Evolutionary conservation across 2,329 filamentous ascomycete species (phyloP).

Genomic region (Achaetomium macrosporum): DNA sequence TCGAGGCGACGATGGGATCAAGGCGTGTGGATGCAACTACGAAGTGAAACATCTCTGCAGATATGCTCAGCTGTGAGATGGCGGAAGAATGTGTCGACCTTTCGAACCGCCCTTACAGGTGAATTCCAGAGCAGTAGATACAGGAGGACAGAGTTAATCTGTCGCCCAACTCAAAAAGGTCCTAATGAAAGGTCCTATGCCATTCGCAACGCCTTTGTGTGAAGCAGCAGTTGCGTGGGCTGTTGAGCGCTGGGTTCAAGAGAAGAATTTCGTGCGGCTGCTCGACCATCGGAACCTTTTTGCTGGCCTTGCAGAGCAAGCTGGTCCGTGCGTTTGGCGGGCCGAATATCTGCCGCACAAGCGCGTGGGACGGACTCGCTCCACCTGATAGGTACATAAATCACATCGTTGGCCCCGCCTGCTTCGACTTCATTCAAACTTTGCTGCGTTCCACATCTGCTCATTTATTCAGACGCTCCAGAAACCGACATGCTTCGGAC

Average conservation of each 20-base stretch:
- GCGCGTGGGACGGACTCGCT: too few species aligned
- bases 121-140: constrained; percentile 84
- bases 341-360: constrained; percentile 14
- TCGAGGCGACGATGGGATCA: too few species aligned
- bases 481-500: constrained; percentile 1
- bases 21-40: too few species aligned
- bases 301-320: too few species aligned
- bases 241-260: constrained; percentile 36
- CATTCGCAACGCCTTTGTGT: constrained; percentile 31
- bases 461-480: constrained; percentile 3
- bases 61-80: not conserved
- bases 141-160: constrained; percentile 61
- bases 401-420: not conserved
- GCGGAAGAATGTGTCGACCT: constrained; percentile 70
- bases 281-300: constrained; percentile 1
- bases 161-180: constrained; percentile 49
- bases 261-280: constrained; percentile 27
- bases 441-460: constrained; percentile 14
- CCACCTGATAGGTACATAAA: too few species aligned
- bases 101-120: constrained; percentile 80
- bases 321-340: constrained; percentile 18
- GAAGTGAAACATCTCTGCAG: too few species aligned
- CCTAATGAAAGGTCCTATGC: constrained; percentile 50
- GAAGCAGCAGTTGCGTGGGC: constrained; percentile 31
- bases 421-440: constrained; percentile 21